phyloP scores from a whole-genome alignment of 352 stramenopile genomes.

The Phytopythium chamaehyphon region DNA sequence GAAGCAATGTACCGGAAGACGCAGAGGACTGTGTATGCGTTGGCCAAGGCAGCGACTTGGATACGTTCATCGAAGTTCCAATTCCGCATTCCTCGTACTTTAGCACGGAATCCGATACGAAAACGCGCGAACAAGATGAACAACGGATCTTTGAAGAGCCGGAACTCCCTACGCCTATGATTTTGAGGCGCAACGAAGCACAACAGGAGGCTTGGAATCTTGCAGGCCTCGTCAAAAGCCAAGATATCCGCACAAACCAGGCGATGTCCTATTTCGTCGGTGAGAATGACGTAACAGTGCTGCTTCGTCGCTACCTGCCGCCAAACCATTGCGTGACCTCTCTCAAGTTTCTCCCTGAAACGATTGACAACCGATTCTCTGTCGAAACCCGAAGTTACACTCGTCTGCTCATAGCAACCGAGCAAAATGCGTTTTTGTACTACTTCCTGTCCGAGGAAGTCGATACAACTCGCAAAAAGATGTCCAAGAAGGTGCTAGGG shows the following conservation, averaged over 20 bases:
- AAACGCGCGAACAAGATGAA: conserved; percentile 38
- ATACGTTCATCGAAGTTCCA: conserved; percentile 49
- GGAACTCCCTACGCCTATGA: conserved; percentile 47
- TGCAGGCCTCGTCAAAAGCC: conserved; percentile 59
- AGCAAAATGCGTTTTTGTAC: conserved; percentile 70
- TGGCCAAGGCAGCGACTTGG: conserved; percentile 26
- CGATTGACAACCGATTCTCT: conserved; percentile 75
- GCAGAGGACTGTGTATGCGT: conserved; percentile 41
- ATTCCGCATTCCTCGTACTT: conserved; percentile 56
- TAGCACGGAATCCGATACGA: conserved; percentile 36
- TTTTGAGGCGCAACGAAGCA: conserved; percentile 65
- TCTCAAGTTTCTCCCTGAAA: conserved; percentile 76
- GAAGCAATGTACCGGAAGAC: conserved; percentile 31
- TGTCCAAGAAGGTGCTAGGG: conserved; percentile 73
- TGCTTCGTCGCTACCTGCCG: conserved; percentile 70
- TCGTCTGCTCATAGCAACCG: conserved; percentile 60
- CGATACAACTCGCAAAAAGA: conserved; percentile 70
- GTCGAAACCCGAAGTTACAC: conserved; percentile 76
- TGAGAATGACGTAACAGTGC: conserved; percentile 58
- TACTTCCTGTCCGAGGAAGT: conserved; percentile 75
- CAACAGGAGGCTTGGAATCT: conserved; percentile 73
- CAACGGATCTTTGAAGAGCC: conserved; percentile 50
- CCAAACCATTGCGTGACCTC: conserved; percentile 66
- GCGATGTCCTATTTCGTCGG: conserved; percentile 69
- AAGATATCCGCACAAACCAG: conserved; percentile 81